Base-by-base conservation (phyloP, 192 early-diverging fungal species). In the Podochytrium sp. region DNA sequence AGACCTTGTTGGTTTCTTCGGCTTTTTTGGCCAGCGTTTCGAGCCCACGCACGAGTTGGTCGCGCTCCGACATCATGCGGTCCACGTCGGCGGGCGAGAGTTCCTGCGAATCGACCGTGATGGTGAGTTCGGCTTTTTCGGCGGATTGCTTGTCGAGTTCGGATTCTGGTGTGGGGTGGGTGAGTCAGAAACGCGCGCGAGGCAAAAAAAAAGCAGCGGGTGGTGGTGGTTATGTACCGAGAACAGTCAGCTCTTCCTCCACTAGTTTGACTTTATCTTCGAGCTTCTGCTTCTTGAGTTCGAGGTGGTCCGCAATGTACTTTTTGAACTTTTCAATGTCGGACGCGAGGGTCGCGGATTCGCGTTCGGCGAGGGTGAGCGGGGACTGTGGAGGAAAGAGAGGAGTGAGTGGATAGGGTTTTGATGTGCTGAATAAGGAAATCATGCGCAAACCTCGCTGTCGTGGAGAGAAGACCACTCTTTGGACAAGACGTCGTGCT, bases 31-130 rank as follows among this genome's bases (percentile, higher is more conserved):
- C 82, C 16, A 87, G 63, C 2, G 51, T 68, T 55, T 87, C 78
- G 40, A 92, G 79, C 3, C 79, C 80, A 47, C 84, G 80, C 23
- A 78, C 56, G 6, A 94, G 81, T 78, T 89, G 86, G 57, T 92
- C 91, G 38, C 88, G 81, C 78, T 94, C 92, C 33, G 87, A 84
- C 55, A 85, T 90, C 91, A 94, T 94, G 25, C 91, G 84, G 65
- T 94, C 92, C 32, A 93, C 88, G 79, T 94, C 92, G 34, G 89
- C 88, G 40, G 91, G 88, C 32, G 87, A 89, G 38, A 94, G 89
- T 73, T 91, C 89, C 76, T 94, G 92, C 57, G 78, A 76, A 59
- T 94, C 91, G 10, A 94, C 91, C 12, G 83, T 81, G n/a, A 69
- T 50, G 65, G 89, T 85, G 40, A 92, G 80, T 51, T 81, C 76